Base-by-base conservation (phyloP, 129 eudicot genomes). In the Chrysanthemum seticuspe region DNA sequence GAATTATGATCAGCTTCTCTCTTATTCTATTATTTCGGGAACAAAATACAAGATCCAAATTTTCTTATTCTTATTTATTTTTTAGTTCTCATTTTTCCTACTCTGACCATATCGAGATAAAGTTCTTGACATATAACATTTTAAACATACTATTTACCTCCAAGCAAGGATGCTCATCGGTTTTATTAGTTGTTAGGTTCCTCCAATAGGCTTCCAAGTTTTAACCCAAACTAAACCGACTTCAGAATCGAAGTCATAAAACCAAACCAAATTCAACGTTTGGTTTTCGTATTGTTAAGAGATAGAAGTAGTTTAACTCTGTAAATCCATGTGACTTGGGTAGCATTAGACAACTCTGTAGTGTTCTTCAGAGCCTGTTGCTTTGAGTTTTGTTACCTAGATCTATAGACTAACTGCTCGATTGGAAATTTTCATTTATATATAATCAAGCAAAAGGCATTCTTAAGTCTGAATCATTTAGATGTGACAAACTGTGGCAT, bases 11-110 rank as follows among this genome's bases (percentile, higher is more conserved):
- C 14, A 15, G 62, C 6, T 52, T 69, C n/a, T 52, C 47, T 40
- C 10, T 40, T 40, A 40, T 40, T 40, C 47, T 7, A 40, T 40
- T 40, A 8, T 2, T 10, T 40, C 47, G 1, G 47, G 47, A 40
- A 40, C 10, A 40, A 40, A 40, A 40, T 40, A 6, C 47, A 40
- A 40, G 47, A 40, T 10, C 2, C 10, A 40, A 40, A 40, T 40
- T 40, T 40, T 40, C 47, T 7, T 40, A 40, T 40, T 40, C 47
- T 40, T 59, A 59, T 0, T 21, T n/a, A 59, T 21, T 31, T 23
- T n/a, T 12, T 59, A 59, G 31, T 19, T 59, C 31, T 59, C 64
- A 59, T 21, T 59, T 59, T 57, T 59, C 64, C 64, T 59, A 59
- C 36, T 21, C 36, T 57, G 31, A 57, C 31, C 36, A 58, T 13